These are phyloP conservation scores for Populus alba DNA, from an alignment of 345 rosid species.

Conservation along the genomic window DNA sequence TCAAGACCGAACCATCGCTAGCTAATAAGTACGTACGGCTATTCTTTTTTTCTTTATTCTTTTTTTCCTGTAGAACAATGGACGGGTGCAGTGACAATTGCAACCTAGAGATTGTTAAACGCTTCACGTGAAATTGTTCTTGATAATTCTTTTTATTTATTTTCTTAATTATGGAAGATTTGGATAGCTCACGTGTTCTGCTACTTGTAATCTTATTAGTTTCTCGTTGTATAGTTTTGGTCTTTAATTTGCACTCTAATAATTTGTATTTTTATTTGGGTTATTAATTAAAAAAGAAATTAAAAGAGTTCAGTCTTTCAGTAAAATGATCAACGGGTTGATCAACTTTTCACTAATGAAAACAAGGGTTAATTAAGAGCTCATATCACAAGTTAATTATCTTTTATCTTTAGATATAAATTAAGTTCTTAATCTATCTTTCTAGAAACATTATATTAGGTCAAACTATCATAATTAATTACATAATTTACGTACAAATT, in stretches of 20 bases:
- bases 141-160: not conserved
- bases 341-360: too few relatives aligned
- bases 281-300: too few relatives aligned
- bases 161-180: not conserved
- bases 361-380: too few relatives aligned
- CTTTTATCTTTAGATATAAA: too few relatives aligned
- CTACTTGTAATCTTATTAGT: not conserved
- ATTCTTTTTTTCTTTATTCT: not conserved
- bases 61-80: not conserved
- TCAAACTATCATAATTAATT: too few relatives aligned
- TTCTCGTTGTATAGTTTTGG: not conserved
- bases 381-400: too few relatives aligned
- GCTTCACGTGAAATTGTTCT: slow-evolving; percentile 10
- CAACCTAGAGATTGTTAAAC: not conserved
- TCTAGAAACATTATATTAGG: too few relatives aligned
- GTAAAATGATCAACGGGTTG: too few relatives aligned
- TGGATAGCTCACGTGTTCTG: not conserved
- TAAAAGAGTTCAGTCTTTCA: too few relatives aligned
- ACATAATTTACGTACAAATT: too few relatives aligned
- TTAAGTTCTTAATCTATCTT: too few relatives aligned
- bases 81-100: not conserved
- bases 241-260: not conserved
- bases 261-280: too few relatives aligned
- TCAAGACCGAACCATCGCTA: not conserved
- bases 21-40: not conserved